Base-by-base conservation (phyloP, 139 green algal genomes). In the Chlamydomonas sp. region DNA sequence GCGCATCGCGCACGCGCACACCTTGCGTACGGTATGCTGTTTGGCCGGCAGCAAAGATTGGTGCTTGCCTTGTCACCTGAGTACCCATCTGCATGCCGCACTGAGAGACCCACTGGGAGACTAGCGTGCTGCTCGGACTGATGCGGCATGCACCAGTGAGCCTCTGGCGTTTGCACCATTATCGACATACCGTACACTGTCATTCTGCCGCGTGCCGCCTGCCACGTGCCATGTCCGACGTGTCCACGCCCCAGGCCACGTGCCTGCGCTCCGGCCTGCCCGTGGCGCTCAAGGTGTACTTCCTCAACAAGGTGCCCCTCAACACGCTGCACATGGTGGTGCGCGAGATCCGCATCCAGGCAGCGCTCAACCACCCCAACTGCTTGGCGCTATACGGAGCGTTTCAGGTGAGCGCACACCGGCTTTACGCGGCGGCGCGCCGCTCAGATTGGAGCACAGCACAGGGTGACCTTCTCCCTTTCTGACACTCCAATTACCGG, bases 221-320 rank as follows among this genome's bases (percentile, higher is more conserved):
- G n/a, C 3, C 31, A 8, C 15, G 7, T n/a, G 7, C 72, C 72
- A 61, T 79, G 64, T 12, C 9, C 64, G 9, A 9, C 9, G 9
- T 69, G 10, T 12, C 64, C 64, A 9, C 64, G 9, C 64, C 64
- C 64, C 64, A 9, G 64, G 78, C 78, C 62, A 72, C 63, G 2
- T 83, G 78, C 78, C 61, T 63, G 78, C n/a, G n/a, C 78, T 49
- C 18, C 20, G n/a, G 12, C 0, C 4, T n/a, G n/a, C 62, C 78
- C 5, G 78, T 83, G 63, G 78, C 78, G 2, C 59, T 83, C 15
- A 83, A 83, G 78, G 63, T 83, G 9, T 83, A 83, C 78, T 83
- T 83, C 78, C 63, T 83, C 20, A 5, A 8, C 20, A 7, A 12
- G 3, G 20, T 72, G 2, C 78, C 78, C 2, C 8, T 1, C 63